Evolutionary conservation across 2,329 filamentous ascomycete species (phyloP), one percentile per base, ranked within the genome.

Genomic region (Colletotrichum abscissum): DNA sequence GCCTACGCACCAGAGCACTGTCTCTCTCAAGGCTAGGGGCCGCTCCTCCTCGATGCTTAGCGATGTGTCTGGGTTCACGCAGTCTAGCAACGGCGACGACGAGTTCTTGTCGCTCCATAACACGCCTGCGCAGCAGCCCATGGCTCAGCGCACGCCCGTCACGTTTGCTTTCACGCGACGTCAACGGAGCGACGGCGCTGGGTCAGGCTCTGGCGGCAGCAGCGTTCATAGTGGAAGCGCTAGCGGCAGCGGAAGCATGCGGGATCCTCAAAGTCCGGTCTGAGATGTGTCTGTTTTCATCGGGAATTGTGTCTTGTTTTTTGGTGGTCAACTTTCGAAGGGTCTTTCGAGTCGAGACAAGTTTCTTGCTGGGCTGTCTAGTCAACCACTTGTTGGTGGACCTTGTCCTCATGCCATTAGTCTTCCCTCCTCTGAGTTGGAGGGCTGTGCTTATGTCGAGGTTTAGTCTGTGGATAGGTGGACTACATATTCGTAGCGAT

Each of bases 41-140:
- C 88, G 91, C 62, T 92, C 90, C 35, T 92, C 89, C 11, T 92
- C 89, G 70, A 92, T 92, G 91, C 87, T 92, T 2, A 92, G 90
- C 77, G 88, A 92, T 77, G 84, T 92, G 3, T 92, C 90, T n/a
- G 90, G 90, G 24, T 91, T 92, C 77, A 92, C 91, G 8, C 89
- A 92, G 81, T 90, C 87, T 19, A 91, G 88, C 76, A 85, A 84
- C 60, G 89, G 88, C 57, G 88, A 88, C 26, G 84, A 86, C 24
- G 84, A 84, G 55, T 77, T 75, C 46, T 63, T 74, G 65, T 74
- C 72, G 57, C 60, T 60, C 67, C 68, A 73, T 69, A 74, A 67
- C 76, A 67, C 67, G 75, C 75, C 24, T 64, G 77, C 64, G 62
- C 76, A 55, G 74, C 69, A 63, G 67, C 77, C 67, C 58, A 65